phyloP scores from a whole-genome alignment of 2,329 filamentous ascomycete species.

The Fusarium sp. region DNA sequence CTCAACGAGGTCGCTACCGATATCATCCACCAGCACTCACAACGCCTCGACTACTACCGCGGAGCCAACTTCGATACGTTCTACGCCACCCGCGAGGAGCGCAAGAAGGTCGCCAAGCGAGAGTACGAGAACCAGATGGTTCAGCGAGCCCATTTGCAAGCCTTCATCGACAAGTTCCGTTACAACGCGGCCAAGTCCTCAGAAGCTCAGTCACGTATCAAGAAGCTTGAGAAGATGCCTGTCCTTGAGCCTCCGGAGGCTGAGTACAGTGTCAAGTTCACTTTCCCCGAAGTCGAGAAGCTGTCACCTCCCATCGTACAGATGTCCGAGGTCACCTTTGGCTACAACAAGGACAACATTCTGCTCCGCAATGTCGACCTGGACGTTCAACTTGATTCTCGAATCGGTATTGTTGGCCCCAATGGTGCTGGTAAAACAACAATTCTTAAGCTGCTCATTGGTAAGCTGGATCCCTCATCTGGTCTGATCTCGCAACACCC shows the following conservation, averaged over 20 bases:
- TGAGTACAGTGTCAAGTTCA: slow-evolving; percentile 97
- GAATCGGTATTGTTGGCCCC: slow-evolving; percentile 98
- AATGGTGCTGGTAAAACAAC: slow-evolving; percentile 99
- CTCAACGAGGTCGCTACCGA: slow-evolving; percentile 99
- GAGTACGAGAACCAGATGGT: slow-evolving; percentile 99
- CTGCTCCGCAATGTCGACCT: slow-evolving; percentile 91
- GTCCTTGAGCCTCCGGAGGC: slow-evolving; percentile 90
- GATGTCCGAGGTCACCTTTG: slow-evolving; percentile 93
- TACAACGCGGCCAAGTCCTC: slow-evolving; percentile 99
- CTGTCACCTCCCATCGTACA: slow-evolving; percentile 97
- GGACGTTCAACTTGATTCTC: slow-evolving; percentile 96
- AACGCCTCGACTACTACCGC: slow-evolving; percentile 98
- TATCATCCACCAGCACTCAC: slow-evolving; percentile 98
- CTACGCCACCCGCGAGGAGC: slow-evolving; percentile 97
- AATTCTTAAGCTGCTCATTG: slow-evolving; percentile 96
- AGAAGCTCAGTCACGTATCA: slow-evolving; percentile 98
- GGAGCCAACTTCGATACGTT: slow-evolving; percentile 97
- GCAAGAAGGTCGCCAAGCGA: slow-evolving; percentile 94
- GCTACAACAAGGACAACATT: slow-evolving; percentile 84
- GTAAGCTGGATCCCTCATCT: slow-evolving; percentile 80
- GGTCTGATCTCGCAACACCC: slow-evolving; percentile 92
- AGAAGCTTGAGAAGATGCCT: slow-evolving; percentile 98
- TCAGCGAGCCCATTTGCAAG: slow-evolving; percentile 91
- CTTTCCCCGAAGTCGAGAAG: slow-evolving; percentile 97
- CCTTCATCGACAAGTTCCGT: slow-evolving; percentile 99